Conservation (phyloP, 2,329 filamentous ascomycete genomes). For the Thielaviopsis ethacetica region DNA sequence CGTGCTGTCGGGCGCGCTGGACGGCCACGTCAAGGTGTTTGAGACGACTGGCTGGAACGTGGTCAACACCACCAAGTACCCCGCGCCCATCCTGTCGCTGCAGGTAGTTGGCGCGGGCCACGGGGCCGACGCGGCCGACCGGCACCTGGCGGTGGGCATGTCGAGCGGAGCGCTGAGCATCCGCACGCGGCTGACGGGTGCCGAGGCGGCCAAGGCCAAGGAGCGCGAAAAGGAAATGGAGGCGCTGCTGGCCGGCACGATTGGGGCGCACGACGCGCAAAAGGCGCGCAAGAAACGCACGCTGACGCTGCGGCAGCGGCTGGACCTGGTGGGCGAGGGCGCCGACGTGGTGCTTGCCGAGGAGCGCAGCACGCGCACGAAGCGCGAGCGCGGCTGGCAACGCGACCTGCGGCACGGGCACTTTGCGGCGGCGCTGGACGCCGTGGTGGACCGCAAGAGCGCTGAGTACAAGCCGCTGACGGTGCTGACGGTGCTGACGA, state of each 20-base stretch:
- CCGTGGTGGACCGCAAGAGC: constrained; percentile 43
- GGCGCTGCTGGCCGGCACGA: constrained; percentile 58
- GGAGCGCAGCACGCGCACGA: constrained; percentile 28
- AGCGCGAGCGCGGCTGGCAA: constrained; percentile 64
- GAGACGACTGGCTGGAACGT: constrained; percentile 92
- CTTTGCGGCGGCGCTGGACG: constrained; percentile 64
- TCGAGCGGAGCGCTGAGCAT: constrained; percentile 83
- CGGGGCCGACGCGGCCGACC: constrained; percentile 47
- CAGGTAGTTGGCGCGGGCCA: constrained; percentile 42
- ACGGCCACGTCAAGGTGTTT: constrained; percentile 94
- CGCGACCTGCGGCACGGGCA: constrained; percentile 60
- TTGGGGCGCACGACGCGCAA: constrained; percentile 61
- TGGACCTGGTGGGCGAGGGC: constrained; percentile 70
- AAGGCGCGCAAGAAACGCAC: constrained; percentile 51
- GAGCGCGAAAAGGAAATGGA: constrained; percentile 76
- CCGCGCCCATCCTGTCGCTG: constrained; percentile 74
- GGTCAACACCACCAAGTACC: constrained; percentile 87
- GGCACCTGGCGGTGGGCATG: constrained; percentile 89
- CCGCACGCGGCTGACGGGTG: constrained; percentile 70
- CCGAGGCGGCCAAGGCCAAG: constrained; percentile 59
- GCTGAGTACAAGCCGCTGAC: constrained; percentile 41
- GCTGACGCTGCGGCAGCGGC: constrained; percentile 29
- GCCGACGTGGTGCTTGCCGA: constrained; percentile 80
- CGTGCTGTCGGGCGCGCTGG: constrained; percentile 73
- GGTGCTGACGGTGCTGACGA: constrained; percentile 62